These are phyloP conservation scores for Cryptococcus amylolentus DNA, from an alignment of 1,284 basidiomycete species.

Conservation along the genomic window DNA sequence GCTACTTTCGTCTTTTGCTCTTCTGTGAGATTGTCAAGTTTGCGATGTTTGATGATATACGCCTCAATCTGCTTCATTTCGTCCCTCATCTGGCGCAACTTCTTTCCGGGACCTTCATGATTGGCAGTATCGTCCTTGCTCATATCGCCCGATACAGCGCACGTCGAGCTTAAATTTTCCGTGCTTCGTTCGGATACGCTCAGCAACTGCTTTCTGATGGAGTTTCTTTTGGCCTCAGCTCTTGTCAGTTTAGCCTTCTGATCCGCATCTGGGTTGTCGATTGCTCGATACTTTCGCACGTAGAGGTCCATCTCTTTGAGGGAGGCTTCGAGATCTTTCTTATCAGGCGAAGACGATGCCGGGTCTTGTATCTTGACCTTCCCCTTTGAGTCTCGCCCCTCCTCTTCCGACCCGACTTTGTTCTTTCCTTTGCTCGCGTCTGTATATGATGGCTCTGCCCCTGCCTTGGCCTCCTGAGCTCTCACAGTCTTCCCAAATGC, in stretches of 20 bases:
- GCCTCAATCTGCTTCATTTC: slow-evolving; percentile 4
- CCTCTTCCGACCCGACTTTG: neutral
- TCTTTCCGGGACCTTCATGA: neutral
- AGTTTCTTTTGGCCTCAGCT: neutral
- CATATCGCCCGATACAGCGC: neutral
- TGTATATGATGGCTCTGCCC: no score
- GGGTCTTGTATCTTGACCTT: neutral
- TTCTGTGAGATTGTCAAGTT: slow-evolving; percentile 3
- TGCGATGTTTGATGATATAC: slow-evolving; percentile 4
- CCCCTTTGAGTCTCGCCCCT: neutral
- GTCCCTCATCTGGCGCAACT: neutral
- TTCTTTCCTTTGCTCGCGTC: neutral
- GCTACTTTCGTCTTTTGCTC: slow-evolving; percentile 9
- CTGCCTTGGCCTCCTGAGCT: neutral
- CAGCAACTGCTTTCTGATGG: neutral
- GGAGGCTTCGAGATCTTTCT: neutral
- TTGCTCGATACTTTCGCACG: neutral
- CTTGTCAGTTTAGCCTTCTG: slow-evolving; percentile 7
- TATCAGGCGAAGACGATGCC: neutral
- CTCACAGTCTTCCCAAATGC: neutral
- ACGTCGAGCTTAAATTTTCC: neutral
- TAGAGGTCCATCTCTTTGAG: neutral
- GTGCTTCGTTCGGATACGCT: neutral
- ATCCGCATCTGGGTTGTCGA: slow-evolving; percentile 2
- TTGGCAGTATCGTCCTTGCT: neutral